Percentiles rank a stretch among this genome's conserved stretches.
Conservation (phyloP, 140 eudicot species). For the Anethum foeniculum region DNA sequence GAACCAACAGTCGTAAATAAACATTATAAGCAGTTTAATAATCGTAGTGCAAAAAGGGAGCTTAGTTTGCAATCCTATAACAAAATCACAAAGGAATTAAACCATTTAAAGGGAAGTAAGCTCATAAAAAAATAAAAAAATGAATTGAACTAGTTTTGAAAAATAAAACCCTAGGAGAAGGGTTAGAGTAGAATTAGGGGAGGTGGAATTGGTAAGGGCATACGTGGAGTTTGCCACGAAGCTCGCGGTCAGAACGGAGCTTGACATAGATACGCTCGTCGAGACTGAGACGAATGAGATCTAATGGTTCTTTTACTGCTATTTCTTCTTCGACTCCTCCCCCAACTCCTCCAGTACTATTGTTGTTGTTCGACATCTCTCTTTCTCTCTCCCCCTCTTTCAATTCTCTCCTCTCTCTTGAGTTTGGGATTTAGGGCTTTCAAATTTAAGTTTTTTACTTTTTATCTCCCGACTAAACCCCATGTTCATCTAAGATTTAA, state of each 20-base stretch:
- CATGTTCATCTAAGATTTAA: too few relatives aligned
- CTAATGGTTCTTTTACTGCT: slow-evolving; percentile 96
- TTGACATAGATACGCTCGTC: slow-evolving; percentile 97
- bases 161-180: too few relatives aligned
- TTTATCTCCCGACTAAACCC: too few relatives aligned
- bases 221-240: slow-evolving; percentile 97
- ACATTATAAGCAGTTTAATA: neutral
- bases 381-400: neutral
- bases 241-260: slow-evolving; percentile 97
- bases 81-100: neutral
- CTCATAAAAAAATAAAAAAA: too few relatives aligned
- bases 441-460: too few relatives aligned
- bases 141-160: too few relatives aligned
- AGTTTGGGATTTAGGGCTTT: neutral
- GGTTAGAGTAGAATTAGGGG: neutral
- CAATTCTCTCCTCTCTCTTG: neutral
- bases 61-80: too few relatives aligned
- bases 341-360: neutral
- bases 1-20: too few relatives aligned
- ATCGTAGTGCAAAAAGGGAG: neutral
- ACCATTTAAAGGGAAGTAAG: neutral
- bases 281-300: slow-evolving; percentile 89
- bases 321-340: slow-evolving; percentile 63
- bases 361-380: slow-evolving; percentile 41
- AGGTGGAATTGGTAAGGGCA: slow-evolving; percentile 9